Base-by-base conservation (phyloP, 2,329 filamentous ascomycete genomes). In the Aspergillus aculeatinus region DNA sequence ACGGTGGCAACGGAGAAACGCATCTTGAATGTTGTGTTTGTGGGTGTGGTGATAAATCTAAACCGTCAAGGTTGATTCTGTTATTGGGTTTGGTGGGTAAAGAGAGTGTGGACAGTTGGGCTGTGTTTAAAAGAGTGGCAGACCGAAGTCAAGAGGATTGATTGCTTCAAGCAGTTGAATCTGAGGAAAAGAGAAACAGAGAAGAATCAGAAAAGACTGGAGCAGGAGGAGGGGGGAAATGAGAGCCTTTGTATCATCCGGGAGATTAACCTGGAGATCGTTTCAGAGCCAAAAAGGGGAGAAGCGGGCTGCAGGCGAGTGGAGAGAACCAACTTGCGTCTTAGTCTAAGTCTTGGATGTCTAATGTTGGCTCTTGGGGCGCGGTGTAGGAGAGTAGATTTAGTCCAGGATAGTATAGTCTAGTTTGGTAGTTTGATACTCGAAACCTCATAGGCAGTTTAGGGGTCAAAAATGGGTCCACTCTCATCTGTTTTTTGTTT, bases 71-170 rank as follows among this genome's bases (percentile, higher is more conserved):
- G 71, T 72, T 65, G 67, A 59, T 57, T 52, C 31, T 48, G 48
- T 19, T 29, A 35, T 55, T 29, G 44, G 27, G 29, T 27, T 16
- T 19, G 19, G 23, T 57, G 56, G 51, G 65, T 68, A 68, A 71
- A 67, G 68, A 67, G 72, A 70, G 67, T 67, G 68, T 69, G 58
- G 62, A 63, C 71, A 72, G 73, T 74, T 76, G 70, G 70, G 33
- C 21, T 27, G 21, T 42, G 31, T 51, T 23, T 66, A 64, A 77
- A 77, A 77, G 76, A 78, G 68, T 76, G 76, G 72, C 74, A 70
- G 76, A 78, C 76, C 76, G 76, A 76, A 74, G 76, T 78, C 76
- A 70, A 75, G 61, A 69, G 67, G 23, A n/a, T 69, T 65, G 68
- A 67, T 70, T 71, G 70, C 69, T 68, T 71, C 70, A 67, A 72